Evolutionary conservation across 257 asterid species (phyloP).

Genomic region (Nicotiana sylvestris): DNA sequence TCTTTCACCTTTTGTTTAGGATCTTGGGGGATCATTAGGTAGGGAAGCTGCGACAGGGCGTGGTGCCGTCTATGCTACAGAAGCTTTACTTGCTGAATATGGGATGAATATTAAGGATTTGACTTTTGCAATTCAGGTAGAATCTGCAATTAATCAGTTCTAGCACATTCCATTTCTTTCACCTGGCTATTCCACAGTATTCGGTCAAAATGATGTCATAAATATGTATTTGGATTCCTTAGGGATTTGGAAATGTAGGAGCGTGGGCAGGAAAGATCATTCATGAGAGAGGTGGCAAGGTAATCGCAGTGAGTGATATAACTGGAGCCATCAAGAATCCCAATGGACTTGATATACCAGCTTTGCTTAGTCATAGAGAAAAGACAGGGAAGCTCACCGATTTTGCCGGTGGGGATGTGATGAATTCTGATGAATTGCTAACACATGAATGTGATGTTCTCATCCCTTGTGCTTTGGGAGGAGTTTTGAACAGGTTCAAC

Average conservation of each 20-base stretch:
- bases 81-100: slow-evolving; percentile 78
- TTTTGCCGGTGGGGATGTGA: slow-evolving; percentile 60
- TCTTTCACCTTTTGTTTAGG: slow-evolving; percentile 30
- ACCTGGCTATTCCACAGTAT: not conserved
- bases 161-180: not conserved
- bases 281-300: slow-evolving; percentile 86
- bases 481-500: slow-evolving; percentile 73
- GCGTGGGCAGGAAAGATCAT: slow-evolving; percentile 81
- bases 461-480: slow-evolving; percentile 93
- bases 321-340: slow-evolving; percentile 76
- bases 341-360: slow-evolving; percentile 59
- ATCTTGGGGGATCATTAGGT: slow-evolving; percentile 88
- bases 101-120: slow-evolving; percentile 66
- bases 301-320: slow-evolving; percentile 79
- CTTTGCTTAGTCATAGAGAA: slow-evolving; percentile 60
- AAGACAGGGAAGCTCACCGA: slow-evolving; percentile 46
- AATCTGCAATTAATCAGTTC: not conserved
- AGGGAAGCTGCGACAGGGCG: slow-evolving; percentile 97
- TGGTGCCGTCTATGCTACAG: slow-evolving; percentile 77
- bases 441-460: slow-evolving; percentile 80
- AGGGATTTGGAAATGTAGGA: slow-evolving; percentile 96
- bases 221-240: not conserved
- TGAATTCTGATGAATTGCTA: slow-evolving; percentile 69
- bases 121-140: slow-evolving; percentile 76
- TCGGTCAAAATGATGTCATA: not conserved